These are phyloP conservation scores for Punica granatum DNA, from an alignment of 345 rosid species.

Conservation along the genomic window DNA sequence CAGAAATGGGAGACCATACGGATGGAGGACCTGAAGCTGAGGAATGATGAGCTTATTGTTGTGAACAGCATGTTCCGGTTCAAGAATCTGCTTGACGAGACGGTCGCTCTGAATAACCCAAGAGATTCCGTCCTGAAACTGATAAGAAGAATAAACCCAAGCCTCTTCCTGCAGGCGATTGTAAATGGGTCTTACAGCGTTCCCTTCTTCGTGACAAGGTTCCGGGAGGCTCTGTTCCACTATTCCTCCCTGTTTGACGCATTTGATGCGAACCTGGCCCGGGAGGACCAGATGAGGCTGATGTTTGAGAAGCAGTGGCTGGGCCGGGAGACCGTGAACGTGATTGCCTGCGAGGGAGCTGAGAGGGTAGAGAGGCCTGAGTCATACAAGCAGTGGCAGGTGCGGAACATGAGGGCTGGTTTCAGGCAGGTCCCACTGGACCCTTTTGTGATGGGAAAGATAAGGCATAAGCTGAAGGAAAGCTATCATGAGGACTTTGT, in stretches of 20 bases:
- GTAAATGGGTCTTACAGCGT: constrained; percentile 56
- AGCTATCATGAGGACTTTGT: constrained; percentile 45
- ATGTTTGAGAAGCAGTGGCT: constrained; percentile 55
- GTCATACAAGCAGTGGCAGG: constrained; percentile 78
- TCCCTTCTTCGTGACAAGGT: constrained; percentile 69
- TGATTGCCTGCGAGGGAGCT: constrained; percentile 65
- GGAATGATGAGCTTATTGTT: constrained; percentile 39
- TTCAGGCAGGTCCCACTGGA: constrained; percentile 53
- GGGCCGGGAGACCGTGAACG: constrained; percentile 53
- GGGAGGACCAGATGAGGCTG: constrained; percentile 46
- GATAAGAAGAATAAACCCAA: constrained; percentile 52
- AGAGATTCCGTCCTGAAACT: constrained; percentile 49
- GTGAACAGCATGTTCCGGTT: constrained; percentile 59
- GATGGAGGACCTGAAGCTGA: constrained; percentile 48
- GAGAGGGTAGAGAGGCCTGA: constrained; percentile 85
- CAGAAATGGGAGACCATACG: constrained; percentile 68
- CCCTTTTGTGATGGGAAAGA: constrained; percentile 29
- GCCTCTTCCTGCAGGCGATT: constrained; percentile 32
- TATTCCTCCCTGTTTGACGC: constrained; percentile 64
- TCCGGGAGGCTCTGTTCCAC: constrained; percentile 70
- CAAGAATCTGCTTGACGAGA: constrained; percentile 63
- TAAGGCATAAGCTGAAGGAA: constrained; percentile 27
- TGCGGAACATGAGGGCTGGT: constrained; percentile 49
- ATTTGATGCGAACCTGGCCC: constrained; percentile 34
- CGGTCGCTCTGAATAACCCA: constrained; percentile 43